Evolutionary conservation across 78 protist genomes (phyloP).

Genomic region (Pirum gemmata): DNA sequence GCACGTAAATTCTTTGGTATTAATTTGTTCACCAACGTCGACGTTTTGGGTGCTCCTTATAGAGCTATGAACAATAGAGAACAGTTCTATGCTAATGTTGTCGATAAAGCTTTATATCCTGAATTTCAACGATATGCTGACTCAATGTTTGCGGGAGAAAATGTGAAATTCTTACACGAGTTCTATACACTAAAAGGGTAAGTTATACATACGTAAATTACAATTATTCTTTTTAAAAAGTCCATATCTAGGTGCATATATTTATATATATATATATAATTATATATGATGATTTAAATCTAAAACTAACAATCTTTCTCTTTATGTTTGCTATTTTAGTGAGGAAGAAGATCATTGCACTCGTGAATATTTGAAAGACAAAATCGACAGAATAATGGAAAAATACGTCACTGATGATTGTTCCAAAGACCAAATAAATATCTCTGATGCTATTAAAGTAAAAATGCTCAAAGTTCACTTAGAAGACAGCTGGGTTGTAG

Average conservation of each 20-base stretch:
- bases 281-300: background rate
- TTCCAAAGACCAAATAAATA: too few species aligned
- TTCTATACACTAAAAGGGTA: background rate
- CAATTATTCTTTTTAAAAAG: too few species aligned
- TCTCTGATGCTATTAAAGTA: too few species aligned
- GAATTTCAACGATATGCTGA: background rate
- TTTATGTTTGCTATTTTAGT: background rate
- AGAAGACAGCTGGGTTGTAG: too few species aligned
- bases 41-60: slow-evolving; percentile 3
- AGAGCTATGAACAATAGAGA: background rate
- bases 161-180: slow-evolving; percentile 2
- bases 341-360: slow-evolving; percentile 1
- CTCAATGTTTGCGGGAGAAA: slow-evolving; percentile 2
- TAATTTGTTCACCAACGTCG: slow-evolving; percentile 6
- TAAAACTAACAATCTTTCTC: background rate
- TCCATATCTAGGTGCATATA: background rate
- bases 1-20: slow-evolving; percentile 10
- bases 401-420: too few species aligned
- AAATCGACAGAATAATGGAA: background rate
- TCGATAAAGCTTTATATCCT: background rate
- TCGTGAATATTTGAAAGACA: background rate
- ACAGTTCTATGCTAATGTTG: background rate
- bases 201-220: slow-evolving; percentile 25
- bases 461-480: too few species aligned
- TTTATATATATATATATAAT: slow-evolving; percentile 6